Percentiles rank a stretch among this genome's conserved stretches.
Conservation (phyloP, 192 early-diverging fungal species). For the Coemansia sp. region DNA sequence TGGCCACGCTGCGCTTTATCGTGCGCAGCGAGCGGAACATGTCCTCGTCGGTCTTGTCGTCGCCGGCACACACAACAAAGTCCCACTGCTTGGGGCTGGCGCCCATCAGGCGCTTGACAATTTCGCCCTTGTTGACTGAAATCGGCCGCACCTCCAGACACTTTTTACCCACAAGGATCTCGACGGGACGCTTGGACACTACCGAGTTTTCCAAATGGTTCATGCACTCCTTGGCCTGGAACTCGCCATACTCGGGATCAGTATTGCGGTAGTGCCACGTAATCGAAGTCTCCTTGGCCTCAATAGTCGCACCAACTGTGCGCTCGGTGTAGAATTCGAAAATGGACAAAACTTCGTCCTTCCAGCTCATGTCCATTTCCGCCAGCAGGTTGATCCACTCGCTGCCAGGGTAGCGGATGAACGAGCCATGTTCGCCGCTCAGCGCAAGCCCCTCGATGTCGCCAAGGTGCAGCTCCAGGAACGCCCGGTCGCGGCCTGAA, state of each 20-base stretch:
- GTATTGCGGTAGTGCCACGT: slow-evolving; percentile 98
- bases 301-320: slow-evolving; percentile 90
- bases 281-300: slow-evolving; percentile 87
- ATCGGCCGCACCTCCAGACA: slow-evolving; percentile 94
- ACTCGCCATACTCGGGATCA: slow-evolving; percentile 91
- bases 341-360: slow-evolving; percentile 87
- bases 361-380: slow-evolving; percentile 87
- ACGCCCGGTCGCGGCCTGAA: slow-evolving; percentile 84
- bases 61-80: slow-evolving; percentile 95
- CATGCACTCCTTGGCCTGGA: slow-evolving; percentile 97
- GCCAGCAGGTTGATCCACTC: slow-evolving; percentile 75
- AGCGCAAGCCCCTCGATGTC: slow-evolving; percentile 72
- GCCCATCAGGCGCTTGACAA: slow-evolving; percentile 80
- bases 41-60: slow-evolving; percentile 97
- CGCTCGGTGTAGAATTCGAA: slow-evolving; percentile 95
- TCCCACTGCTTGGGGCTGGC: slow-evolving; percentile 63
- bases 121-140: slow-evolving; percentile 95
- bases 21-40: slow-evolving; percentile 81
- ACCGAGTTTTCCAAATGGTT: slow-evolving; percentile 92
- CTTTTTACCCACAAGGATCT: slow-evolving; percentile 95
- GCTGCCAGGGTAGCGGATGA: slow-evolving; percentile 79
- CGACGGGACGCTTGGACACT: slow-evolving; percentile 90
- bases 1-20: slow-evolving; percentile 16
- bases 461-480: slow-evolving; percentile 84
- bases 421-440: slow-evolving; percentile 94